Evolutionary conservation across 768 basidiomycete genomes (phyloP).

Genomic region (Psilocybe cyanescens): DNA sequence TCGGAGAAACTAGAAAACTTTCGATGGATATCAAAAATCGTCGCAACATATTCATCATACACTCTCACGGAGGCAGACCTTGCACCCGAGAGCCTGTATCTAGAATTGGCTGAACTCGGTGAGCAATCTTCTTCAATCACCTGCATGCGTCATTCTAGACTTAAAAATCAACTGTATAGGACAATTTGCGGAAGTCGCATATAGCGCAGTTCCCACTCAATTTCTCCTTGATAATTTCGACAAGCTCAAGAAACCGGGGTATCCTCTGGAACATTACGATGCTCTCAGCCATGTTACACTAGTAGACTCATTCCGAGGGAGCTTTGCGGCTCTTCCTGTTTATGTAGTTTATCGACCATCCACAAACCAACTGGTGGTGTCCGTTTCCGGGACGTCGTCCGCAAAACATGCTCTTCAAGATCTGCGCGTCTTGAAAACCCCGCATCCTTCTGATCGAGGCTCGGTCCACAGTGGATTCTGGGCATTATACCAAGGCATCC

Average conservation of each 20-base stretch:
- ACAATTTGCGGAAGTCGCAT: slow-evolving; percentile 59
- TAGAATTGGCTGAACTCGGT: slow-evolving; percentile 50
- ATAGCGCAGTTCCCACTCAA: slow-evolving; percentile 45
- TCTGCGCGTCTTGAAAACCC: slow-evolving; percentile 39
- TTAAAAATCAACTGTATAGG: slow-evolving; percentile 30
- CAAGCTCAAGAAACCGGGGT: slow-evolving; percentile 40
- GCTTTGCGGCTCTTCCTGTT: slow-evolving; percentile 46
- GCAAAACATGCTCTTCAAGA: slow-evolving; percentile 50
- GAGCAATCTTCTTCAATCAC: slow-evolving; percentile 10
- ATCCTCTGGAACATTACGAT: slow-evolving; percentile 55
- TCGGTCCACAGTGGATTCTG: slow-evolving; percentile 60
- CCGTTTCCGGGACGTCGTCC: slow-evolving; percentile 53
- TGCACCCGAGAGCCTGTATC: slow-evolving; percentile 37
- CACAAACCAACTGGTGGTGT: slow-evolving; percentile 51
- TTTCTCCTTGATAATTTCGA: slow-evolving; percentile 46
- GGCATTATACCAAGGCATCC: slow-evolving; percentile 50
- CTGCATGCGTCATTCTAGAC: background rate
- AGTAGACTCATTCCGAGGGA: slow-evolving; percentile 43
- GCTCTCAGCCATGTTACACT: slow-evolving; percentile 37
- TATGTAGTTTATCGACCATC: slow-evolving; percentile 49
- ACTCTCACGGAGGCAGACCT: slow-evolving; percentile 44
- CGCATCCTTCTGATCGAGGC: slow-evolving; percentile 42
- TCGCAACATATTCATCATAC: slow-evolving; percentile 49
- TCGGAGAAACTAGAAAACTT: slow-evolving; percentile 59
- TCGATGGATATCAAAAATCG: slow-evolving; percentile 52